Evolutionary conservation across 192 early-diverging fungal genomes (phyloP), one percentile per base, ranked within the genome.

Genomic region (Glomus cerebriforme): DNA sequence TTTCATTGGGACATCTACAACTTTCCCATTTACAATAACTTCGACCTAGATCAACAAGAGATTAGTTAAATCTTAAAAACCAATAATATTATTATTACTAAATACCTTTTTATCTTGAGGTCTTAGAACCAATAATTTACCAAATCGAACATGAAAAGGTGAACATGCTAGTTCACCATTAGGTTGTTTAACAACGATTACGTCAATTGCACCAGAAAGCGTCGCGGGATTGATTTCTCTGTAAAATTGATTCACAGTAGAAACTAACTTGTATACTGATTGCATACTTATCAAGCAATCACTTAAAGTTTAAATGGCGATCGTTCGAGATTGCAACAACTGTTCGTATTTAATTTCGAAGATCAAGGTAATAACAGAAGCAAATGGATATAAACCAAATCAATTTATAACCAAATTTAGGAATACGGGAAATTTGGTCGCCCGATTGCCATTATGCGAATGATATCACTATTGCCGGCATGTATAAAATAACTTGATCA

Each of bases 71-170:
- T 15, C 22, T n/a, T 39, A 72, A n/a, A n/a, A n/a, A 29, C 1
- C 8, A 82, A 27, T 34, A 74, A 17, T 9, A 47, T 29, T 72
- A 43, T 45, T 26, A 83, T 35, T 10, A 6, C 5, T n/a, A 67
- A 34, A 32, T 65, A 95, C 95, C 34, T 92, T 91, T 86, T 99
- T 99, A 79, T 99, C 97, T 54, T 92, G 93, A 7, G 97, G 96
- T 49, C 93, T 83, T 6, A 98, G 88, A 19, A 98, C 88, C 77
- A 95, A 94, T 54, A 99, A 85, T 82, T 99, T 99, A 32, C 97
- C 97, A 83, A 98, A 99, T 47, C 98, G 92, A 22, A 99, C 97
- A 83, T 99, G 98, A 83, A 98, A 99, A 5, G 98, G 98, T 37
- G 96, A 97, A 83, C 95, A 97, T 54, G 90, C 86, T 31, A 98